A percentile compares a stretch with the other conserved stretches of the same genome.
These are phyloP conservation scores for Phragmites australis DNA, from an alignment of 176 grass and related monocot species.

Conservation along the genomic window DNA sequence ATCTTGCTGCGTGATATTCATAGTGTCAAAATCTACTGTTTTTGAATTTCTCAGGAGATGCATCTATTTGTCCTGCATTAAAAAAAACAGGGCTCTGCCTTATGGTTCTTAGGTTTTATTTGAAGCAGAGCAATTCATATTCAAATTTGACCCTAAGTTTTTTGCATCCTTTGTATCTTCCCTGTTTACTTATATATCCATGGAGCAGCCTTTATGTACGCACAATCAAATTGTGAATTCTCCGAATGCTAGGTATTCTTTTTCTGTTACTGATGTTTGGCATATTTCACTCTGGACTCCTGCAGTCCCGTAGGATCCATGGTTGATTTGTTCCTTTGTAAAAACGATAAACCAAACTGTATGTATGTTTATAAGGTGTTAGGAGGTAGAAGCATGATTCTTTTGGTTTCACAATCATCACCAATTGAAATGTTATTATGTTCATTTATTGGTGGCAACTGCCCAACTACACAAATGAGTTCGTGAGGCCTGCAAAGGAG, in stretches of 20 bases:
- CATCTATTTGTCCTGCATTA: not conserved
- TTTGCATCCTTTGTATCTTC: not conserved
- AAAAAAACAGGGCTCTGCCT: not conserved
- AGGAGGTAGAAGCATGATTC: not conserved
- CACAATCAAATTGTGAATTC: not conserved
- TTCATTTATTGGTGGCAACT: not conserved
- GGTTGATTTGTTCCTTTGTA: not conserved
- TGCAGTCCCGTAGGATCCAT: not conserved
- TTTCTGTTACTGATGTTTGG: not conserved
- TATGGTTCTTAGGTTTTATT: not conserved
- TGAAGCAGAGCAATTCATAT: not conserved
- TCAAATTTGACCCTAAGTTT: not conserved
- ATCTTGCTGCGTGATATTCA: not conserved
- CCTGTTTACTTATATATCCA: not conserved
- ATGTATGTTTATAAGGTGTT: not conserved
- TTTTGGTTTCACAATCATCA: conserved; percentile 8
- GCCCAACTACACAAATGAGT: conserved; percentile 8
- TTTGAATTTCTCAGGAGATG: not conserved
- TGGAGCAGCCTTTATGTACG: not conserved
- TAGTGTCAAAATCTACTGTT: not conserved
- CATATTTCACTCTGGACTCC: not conserved
- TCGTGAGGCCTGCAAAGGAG: not conserved
- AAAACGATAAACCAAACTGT: not conserved
- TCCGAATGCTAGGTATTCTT: not conserved
- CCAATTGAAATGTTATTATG: not conserved